Evolutionary conservation across 768 basidiomycete species (phyloP), one percentile per base, ranked within the genome.

Genomic region (Agrocybe pediades): DNA sequence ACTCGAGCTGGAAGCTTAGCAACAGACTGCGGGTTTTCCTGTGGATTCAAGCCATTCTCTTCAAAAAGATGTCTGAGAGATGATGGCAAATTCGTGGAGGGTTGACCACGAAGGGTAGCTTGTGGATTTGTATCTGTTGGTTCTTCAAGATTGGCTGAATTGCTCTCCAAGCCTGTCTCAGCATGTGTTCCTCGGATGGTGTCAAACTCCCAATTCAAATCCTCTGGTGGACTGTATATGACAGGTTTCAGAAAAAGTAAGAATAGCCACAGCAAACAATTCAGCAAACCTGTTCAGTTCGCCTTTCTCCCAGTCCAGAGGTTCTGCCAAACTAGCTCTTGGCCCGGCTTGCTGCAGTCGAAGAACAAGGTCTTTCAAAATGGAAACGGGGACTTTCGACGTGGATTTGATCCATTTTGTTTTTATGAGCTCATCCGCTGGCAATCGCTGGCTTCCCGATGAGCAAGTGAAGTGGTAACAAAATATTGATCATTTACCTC

Each of bases 401-500:
- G 83, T 69, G 7, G 82, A 77, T 64, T 89, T 93, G 60, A 98
- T 93, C 94, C 96, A 98, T 65, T 89, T 95, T 24, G 85, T 82
- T 67, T 89, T 95, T 2, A 76, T 64, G 2, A 99, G 79, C 59
- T 98, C 95, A 53, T 98, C 97, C 11, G 97, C 94, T 2, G 87
- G 80, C 15, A 91, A 75, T 44, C 97, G 87, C 93, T 98, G 58
- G 27, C 40, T 45, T 24, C 43, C 27, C 49, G 62, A 19, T 51
- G 51, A 17, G 45, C 23, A 46, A n/a, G 33, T 36, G 41, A 45
- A 45, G 29, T 9, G 36, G 9, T 19, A 33, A 41, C 9, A 30
- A 39, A 50, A 21, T 17, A 19, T 21, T 44, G 53, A 9, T 33
- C 15, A 40, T 83, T 55, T 65, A 95, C 94, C 65, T 94, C 90